Percentiles rank a stretch among this genome's conserved stretches.
Evolutionary conservation across 2,329 filamentous ascomycete genomes (phyloP).

Genomic region (Bretziella fagacearum): DNA sequence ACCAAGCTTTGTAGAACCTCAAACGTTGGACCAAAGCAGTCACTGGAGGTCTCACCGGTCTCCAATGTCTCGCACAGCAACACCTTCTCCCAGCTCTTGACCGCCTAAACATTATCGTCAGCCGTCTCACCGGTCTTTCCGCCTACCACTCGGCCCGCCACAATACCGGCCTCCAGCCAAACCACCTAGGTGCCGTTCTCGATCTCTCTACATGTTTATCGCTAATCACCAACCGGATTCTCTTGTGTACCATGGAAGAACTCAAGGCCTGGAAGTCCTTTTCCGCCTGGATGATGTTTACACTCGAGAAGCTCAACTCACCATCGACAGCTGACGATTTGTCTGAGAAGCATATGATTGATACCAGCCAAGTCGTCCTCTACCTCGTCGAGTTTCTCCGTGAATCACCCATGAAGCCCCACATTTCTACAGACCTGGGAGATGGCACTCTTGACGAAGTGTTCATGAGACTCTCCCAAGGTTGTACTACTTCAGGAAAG

Average conservation of each 20-base stretch:
- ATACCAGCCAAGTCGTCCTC: slow-evolving; percentile 52
- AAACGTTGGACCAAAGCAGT: slow-evolving; percentile 92
- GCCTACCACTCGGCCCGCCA: slow-evolving; percentile 54
- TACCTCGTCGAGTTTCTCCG: slow-evolving; percentile 61
- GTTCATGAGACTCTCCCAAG: slow-evolving; percentile 18
- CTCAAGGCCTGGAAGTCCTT: slow-evolving; percentile 62
- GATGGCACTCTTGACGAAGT: slow-evolving; percentile 11
- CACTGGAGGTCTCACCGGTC: slow-evolving; percentile 54
- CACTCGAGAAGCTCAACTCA: slow-evolving; percentile 61
- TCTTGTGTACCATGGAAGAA: slow-evolving; percentile 58
- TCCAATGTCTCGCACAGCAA: slow-evolving; percentile 66
- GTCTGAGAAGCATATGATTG: slow-evolving; percentile 61
- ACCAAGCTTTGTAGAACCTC: slow-evolving; percentile 43
- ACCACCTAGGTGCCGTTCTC: slow-evolving; percentile 45
- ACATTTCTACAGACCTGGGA: slow-evolving; percentile 30
- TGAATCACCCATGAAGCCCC: slow-evolving; percentile 46
- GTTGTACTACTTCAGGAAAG: slow-evolving; percentile 16
- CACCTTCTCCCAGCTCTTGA: slow-evolving; percentile 81
- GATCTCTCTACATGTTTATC: slow-evolving; percentile 62
- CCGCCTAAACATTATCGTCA: slow-evolving; percentile 63
- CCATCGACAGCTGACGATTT: slow-evolving; percentile 50
- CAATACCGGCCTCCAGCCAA: slow-evolving; percentile 47
- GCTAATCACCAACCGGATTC: slow-evolving; percentile 55
- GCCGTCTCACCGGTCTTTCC: slow-evolving; percentile 67
- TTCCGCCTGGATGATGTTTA: slow-evolving; percentile 65